Conservation (phyloP, 164 flowering plant genomes). For the Vitis riparia region DNA sequence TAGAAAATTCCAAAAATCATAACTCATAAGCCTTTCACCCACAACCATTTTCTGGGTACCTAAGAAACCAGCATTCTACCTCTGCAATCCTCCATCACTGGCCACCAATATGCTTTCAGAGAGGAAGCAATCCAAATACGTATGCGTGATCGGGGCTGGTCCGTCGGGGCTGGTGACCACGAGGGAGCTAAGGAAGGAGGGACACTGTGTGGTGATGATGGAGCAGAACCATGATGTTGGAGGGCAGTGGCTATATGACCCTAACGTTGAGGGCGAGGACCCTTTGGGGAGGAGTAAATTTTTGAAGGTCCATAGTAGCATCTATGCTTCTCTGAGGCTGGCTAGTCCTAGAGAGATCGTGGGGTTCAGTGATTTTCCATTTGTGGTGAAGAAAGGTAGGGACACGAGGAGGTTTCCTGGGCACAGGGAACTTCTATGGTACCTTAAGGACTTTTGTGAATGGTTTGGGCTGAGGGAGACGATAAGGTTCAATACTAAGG, state of each 20-base stretch:
- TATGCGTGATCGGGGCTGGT: slow-evolving; percentile 92
- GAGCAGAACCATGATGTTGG: slow-evolving; percentile 85
- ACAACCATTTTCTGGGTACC: too few relatives aligned
- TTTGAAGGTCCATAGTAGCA: slow-evolving; percentile 68
- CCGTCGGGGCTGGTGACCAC: slow-evolving; percentile 86
- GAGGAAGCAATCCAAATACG: slow-evolving; percentile 31
- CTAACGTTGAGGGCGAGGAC: slow-evolving; percentile 50
- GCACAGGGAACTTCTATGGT: slow-evolving; percentile 64
- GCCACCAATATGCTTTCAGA: slow-evolving; percentile 39
- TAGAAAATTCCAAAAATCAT: too few relatives aligned
- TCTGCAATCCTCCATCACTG: too few relatives aligned
- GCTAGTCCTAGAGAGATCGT: slow-evolving; percentile 78
- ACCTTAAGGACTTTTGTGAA: slow-evolving; percentile 67
- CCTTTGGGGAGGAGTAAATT: slow-evolving; percentile 37
- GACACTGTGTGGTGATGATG: slow-evolving; percentile 64
- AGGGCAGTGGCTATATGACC: slow-evolving; percentile 88
- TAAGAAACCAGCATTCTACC: too few relatives aligned
- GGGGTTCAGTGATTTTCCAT: slow-evolving; percentile 88
- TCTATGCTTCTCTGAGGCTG: slow-evolving; percentile 70
- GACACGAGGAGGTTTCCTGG: slow-evolving; percentile 88
- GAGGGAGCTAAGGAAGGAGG: slow-evolving; percentile 78
- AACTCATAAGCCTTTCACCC: too few relatives aligned
- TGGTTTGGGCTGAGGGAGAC: slow-evolving; percentile 66
- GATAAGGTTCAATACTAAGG: slow-evolving; percentile 71
- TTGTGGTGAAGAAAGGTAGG: slow-evolving; percentile 60